phyloP scores from a whole-genome alignment of 83 land plant species.

The Thuja plicata region DNA sequence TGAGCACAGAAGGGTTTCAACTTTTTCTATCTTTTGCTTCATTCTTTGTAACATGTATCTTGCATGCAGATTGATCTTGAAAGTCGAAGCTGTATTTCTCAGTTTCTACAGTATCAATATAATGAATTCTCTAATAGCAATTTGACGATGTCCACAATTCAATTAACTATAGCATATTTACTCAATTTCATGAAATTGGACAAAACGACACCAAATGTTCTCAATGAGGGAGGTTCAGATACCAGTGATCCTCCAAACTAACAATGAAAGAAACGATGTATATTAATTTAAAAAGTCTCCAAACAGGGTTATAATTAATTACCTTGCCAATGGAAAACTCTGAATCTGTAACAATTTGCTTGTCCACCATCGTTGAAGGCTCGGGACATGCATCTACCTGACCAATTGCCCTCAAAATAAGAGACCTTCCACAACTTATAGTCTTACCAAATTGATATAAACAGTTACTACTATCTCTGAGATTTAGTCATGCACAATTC shows the following conservation, averaged over 20 bases:
- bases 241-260: not conserved
- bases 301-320: not conserved
- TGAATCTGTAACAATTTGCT: slow-evolving; percentile 4
- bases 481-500: not conserved
- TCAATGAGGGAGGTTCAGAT: not conserved
- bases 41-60: too few species aligned
- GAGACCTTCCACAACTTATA: not conserved
- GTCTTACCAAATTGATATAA: not conserved
- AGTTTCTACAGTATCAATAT: not conserved
- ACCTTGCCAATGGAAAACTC: slow-evolving; percentile 9
- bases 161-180: too few species aligned
- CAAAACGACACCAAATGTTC: not conserved
- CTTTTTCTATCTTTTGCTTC: too few species aligned
- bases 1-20: too few species aligned
- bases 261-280: not conserved
- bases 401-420: not conserved
- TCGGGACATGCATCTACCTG: slow-evolving; percentile 2
- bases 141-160: not conserved
- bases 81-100: too few species aligned
- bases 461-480: not conserved
- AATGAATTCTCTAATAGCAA: not conserved
- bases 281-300: not conserved
- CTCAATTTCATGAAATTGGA: too few species aligned
- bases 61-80: too few species aligned
- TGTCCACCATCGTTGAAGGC: not conserved